phyloP scores from a whole-genome alignment of 768 basidiomycete species.

The Panus rudis region DNA sequence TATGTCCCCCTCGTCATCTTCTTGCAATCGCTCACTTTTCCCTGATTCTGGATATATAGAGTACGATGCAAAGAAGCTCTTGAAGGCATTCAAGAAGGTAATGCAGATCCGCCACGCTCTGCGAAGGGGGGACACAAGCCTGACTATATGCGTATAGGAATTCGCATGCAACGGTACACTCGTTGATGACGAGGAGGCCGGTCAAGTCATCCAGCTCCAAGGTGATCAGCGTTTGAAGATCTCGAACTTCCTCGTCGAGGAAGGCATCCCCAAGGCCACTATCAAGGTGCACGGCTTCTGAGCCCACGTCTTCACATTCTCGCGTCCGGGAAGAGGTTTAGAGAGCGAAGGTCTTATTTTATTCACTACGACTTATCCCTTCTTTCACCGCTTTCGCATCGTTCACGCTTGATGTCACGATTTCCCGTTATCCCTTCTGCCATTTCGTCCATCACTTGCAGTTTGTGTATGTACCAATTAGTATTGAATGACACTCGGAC shows the following conservation, averaged over 20 bases:
- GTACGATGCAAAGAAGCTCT: slow-evolving; percentile 95
- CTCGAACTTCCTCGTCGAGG: slow-evolving; percentile 75
- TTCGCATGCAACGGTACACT: slow-evolving; percentile 98
- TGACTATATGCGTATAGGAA: too few species aligned
- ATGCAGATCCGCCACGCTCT: slow-evolving; percentile 2
- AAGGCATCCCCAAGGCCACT: slow-evolving; percentile 67
- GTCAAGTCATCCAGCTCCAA: slow-evolving; percentile 96
- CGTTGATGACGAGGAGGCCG: slow-evolving; percentile 92
- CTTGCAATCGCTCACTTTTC: slow-evolving; percentile 9
- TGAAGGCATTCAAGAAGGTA: slow-evolving; percentile 99
- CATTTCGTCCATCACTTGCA: slow-evolving; percentile 22
- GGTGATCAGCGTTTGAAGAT: slow-evolving; percentile 96
- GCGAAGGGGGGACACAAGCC: too few species aligned
- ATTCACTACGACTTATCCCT: slow-evolving; percentile 8
- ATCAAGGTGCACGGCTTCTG: slow-evolving; percentile 90
- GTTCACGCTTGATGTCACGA: slow-evolving; percentile 14
- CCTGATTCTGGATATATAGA: slow-evolving; percentile 38
- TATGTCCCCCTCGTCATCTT: slow-evolving; percentile 29
- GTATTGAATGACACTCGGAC: slow-evolving; percentile 23
- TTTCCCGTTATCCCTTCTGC: slow-evolving; percentile 18
- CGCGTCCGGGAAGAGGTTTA: slow-evolving; percentile 1
- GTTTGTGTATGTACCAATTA: slow-evolving; percentile 21
- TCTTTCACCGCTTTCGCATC: slow-evolving; percentile 3
- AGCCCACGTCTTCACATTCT: slow-evolving; percentile 16
- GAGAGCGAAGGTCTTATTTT: slow-evolving; percentile 14